Percentiles rank a stretch among this genome's conserved stretches.
Conservation (phyloP, 768 basidiomycete species). For the Saitozyma sp. region DNA sequence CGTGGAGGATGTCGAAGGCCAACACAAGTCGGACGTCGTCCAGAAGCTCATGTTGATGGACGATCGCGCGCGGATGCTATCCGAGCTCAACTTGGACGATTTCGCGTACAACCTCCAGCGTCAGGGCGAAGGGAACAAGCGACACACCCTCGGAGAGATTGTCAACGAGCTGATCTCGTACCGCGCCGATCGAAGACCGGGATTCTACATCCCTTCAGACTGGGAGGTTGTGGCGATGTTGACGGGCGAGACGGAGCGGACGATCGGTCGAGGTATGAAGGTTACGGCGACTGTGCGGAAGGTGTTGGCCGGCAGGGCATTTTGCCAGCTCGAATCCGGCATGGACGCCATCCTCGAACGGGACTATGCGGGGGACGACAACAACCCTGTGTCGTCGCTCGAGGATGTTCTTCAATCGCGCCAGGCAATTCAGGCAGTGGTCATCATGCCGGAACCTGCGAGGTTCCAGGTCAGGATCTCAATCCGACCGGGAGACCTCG, state of each 20-base stretch:
- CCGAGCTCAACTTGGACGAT: constrained; percentile 90
- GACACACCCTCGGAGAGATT: constrained; percentile 84
- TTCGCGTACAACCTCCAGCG: constrained; percentile 88
- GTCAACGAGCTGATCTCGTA: constrained; percentile 78
- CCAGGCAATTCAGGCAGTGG: constrained; percentile 74
- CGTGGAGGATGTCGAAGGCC: constrained; percentile 90
- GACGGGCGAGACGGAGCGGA: constrained; percentile 81
- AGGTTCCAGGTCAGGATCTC: constrained; percentile 74
- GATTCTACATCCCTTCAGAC: constrained; percentile 65
- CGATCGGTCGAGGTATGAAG: constrained; percentile 74
- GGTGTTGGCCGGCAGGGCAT: constrained; percentile 64
- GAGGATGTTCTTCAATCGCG: constrained; percentile 67
- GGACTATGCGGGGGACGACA: constrained; percentile 58
- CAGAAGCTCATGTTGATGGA: constrained; percentile 78
- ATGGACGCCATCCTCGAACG: constrained; percentile 75
- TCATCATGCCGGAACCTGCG: constrained; percentile 68
- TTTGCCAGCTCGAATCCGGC: constrained; percentile 85
- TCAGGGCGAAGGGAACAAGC: constrained; percentile 78
- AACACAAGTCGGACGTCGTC: constrained; percentile 88
- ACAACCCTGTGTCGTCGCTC: constrained; percentile 41
- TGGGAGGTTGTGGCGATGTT: constrained; percentile 94
- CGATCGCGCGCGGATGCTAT: constrained; percentile 75
- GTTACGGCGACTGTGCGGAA: constrained; percentile 61
- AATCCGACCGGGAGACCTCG: constrained; percentile 55
- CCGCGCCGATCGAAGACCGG: constrained; percentile 70